Conservation (phyloP, 805 yeast genomes). For the Cyberlindnera euphorbiae region DNA sequence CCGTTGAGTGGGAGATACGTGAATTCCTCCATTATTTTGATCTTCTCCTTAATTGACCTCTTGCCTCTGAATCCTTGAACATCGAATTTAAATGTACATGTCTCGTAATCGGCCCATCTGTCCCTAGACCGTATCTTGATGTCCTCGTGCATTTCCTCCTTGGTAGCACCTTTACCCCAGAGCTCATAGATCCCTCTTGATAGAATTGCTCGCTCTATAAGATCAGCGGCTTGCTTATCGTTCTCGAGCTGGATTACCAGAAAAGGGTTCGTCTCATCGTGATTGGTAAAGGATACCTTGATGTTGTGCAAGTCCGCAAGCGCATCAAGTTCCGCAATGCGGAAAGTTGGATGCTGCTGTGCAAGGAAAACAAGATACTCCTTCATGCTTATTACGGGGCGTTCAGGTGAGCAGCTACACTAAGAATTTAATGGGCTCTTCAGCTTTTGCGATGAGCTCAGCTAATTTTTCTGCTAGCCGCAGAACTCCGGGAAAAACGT, state of each 20-base stretch:
- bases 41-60: constrained; percentile 43
- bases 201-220: constrained; percentile 65
- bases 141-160: constrained; percentile 53
- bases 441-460: too few relatives aligned
- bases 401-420: neutral
- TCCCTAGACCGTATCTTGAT: constrained; percentile 28
- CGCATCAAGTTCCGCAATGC: constrained; percentile 80
- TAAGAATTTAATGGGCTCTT: too few relatives aligned
- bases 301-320: constrained; percentile 64
- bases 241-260: constrained; percentile 58
- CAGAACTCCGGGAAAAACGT: too few relatives aligned
- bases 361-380: constrained; percentile 79
- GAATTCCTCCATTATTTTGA: constrained; percentile 67
- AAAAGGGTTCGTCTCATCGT: constrained; percentile 64
- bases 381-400: constrained; percentile 40
- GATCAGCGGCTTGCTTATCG: constrained; percentile 61
- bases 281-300: constrained; percentile 51
- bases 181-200: constrained; percentile 75
- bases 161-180: constrained; percentile 66
- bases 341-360: constrained; percentile 73
- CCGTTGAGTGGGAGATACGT: constrained; percentile 70
- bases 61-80: constrained; percentile 75
- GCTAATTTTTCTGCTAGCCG: too few relatives aligned
- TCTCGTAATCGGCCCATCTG: constrained; percentile 30
- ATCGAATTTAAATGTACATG: constrained; percentile 72